Evolutionary conservation across 2,329 filamentous ascomycete species (phyloP).

Genomic region (Akanthomyces uredinophilus): DNA sequence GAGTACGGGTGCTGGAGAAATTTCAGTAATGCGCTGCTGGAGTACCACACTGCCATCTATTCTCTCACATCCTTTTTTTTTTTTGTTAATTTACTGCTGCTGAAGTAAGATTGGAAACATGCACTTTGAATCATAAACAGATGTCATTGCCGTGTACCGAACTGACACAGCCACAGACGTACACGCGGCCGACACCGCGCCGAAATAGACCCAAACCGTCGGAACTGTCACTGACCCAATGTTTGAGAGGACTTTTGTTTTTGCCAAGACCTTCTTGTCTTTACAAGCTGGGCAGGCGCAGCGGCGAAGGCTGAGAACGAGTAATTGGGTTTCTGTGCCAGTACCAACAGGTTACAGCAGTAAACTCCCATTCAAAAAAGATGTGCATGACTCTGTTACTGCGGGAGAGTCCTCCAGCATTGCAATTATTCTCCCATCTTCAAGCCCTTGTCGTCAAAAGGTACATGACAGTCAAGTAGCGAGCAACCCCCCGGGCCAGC

Average conservation of each 20-base stretch:
- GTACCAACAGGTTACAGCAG: too few relatives aligned
- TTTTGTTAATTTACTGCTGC: too few relatives aligned
- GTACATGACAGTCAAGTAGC: background rate
- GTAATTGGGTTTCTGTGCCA: too few relatives aligned
- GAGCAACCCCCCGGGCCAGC: background rate
- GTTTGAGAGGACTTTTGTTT: background rate
- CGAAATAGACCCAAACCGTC: background rate
- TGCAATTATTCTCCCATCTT: too few relatives aligned
- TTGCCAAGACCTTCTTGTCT: background rate
- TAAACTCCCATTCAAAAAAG: too few relatives aligned
- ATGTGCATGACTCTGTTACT: background rate
- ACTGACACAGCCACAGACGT: background rate
- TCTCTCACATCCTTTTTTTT: too few relatives aligned
- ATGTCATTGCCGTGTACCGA: background rate
- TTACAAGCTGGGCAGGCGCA: too few relatives aligned
- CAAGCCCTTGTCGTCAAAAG: background rate
- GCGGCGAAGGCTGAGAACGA: too few relatives aligned
- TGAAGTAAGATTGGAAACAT: too few relatives aligned
- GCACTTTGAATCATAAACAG: background rate
- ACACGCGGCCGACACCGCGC: background rate
- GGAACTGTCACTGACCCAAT: background rate
- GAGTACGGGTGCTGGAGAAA: too few relatives aligned
- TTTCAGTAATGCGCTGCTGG: too few relatives aligned
- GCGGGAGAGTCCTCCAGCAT: background rate
- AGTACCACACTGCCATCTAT: too few relatives aligned